phyloP scores from a whole-genome alignment of 2,329 filamentous ascomycete species.

The Xylariaceae sp. region DNA sequence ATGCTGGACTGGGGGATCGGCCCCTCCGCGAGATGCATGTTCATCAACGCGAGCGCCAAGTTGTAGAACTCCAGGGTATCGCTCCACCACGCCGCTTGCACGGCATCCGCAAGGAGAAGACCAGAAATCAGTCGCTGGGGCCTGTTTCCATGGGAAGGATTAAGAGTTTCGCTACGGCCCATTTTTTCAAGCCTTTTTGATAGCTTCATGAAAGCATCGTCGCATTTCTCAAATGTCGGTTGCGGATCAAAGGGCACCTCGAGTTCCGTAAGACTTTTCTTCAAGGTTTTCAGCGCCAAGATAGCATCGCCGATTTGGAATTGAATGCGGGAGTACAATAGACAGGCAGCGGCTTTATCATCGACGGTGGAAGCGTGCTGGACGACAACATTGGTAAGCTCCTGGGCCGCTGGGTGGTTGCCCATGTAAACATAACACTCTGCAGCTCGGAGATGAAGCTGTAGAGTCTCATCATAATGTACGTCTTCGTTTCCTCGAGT shows the following conservation, averaged over 20 bases:
- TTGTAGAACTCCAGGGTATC: conserved; percentile 69
- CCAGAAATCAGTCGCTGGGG: conserved; percentile 57
- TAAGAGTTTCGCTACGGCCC: conserved; percentile 45
- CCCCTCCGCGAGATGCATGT: conserved; percentile 58
- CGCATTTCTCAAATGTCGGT: conserved; percentile 70
- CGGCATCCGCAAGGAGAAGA: conserved; percentile 64
- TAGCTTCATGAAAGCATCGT: conserved; percentile 63
- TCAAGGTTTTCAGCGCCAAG: conserved; percentile 64
- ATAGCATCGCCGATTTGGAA: conserved; percentile 67
- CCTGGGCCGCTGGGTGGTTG: conserved; percentile 61
- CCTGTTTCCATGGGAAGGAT: conserved; percentile 42
- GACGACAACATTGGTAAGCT: conserved; percentile 66
- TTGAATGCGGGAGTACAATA: conserved; percentile 74
- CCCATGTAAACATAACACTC: conserved; percentile 80
- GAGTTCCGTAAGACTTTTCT: conserved; percentile 64
- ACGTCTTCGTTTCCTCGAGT: conserved; percentile 62
- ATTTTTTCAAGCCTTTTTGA: conserved; percentile 55
- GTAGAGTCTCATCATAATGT: conserved; percentile 79
- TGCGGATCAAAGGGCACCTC: conserved; percentile 60
- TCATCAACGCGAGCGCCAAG: conserved; percentile 60
- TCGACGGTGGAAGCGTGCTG: conserved; percentile 62
- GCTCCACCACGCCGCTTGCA: conserved; percentile 68
- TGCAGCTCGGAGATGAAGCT: conserved; percentile 70
- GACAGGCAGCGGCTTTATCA: conserved; percentile 79
- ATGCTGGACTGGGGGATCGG: conserved; percentile 64